Percentiles rank a stretch among this genome's conserved stretches.
phyloP scores from a whole-genome alignment of 176 grass and related monocot species.

The Cenchrus purpureus region DNA sequence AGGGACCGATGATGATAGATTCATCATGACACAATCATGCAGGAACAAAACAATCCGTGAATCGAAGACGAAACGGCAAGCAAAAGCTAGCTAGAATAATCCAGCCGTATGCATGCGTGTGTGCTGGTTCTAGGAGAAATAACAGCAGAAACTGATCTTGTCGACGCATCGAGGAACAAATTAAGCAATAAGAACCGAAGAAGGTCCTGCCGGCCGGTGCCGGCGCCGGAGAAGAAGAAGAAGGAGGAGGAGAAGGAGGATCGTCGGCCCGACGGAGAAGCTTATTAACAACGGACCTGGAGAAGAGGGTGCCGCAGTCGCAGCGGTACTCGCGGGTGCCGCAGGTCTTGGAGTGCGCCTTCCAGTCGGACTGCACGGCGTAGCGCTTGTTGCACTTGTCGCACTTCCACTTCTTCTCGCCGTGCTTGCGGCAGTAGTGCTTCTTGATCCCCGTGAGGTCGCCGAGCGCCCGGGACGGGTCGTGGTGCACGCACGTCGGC shows the following conservation, averaged over 20 bases:
- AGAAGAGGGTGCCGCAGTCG: constrained; percentile 99
- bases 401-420: constrained; percentile 99
- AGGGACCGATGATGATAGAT: neutral
- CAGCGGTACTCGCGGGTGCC: constrained; percentile 98
- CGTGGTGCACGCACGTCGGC: constrained; percentile 95
- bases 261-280: no score
- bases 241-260: neutral
- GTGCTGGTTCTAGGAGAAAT: neutral
- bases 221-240: no score
- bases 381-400: constrained; percentile 99
- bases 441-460: constrained; percentile 98
- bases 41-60: neutral
- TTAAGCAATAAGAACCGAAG: neutral
- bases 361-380: constrained; percentile 99
- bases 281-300: constrained; percentile 52
- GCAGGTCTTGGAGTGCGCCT: constrained; percentile 99
- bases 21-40: constrained; percentile 71
- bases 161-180: neutral
- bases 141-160: neutral
- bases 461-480: constrained; percentile 82
- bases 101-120: neutral
- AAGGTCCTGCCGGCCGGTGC: neutral
- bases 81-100: constrained; percentile 3
- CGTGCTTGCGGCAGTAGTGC: constrained; percentile 99
- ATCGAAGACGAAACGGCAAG: neutral